phyloP scores from a whole-genome alignment of 495 filamentous ascomycete species.

The Neurospora cerealis region DNA sequence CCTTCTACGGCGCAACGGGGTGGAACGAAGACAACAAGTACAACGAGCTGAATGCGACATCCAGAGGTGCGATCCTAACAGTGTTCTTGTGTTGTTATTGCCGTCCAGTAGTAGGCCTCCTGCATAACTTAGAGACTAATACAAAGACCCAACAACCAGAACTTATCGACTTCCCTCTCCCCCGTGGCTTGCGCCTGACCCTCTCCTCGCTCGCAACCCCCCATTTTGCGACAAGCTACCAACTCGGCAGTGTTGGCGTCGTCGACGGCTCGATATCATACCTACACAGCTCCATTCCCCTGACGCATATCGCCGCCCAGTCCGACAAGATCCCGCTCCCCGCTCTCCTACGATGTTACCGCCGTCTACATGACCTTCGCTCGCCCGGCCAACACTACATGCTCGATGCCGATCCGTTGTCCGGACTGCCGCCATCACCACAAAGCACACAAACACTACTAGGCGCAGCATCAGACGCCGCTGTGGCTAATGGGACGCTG shows the following conservation, averaged over 20 bases:
- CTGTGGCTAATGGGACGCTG: not conserved
- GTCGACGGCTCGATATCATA: conserved; percentile 90
- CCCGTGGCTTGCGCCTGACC: conserved; percentile 66
- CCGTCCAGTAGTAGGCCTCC: not conserved
- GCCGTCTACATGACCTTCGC: conserved; percentile 29
- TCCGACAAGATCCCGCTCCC: conserved; percentile 37
- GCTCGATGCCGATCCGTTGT: not conserved
- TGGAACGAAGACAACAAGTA: conserved; percentile 96
- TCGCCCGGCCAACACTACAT: conserved; percentile 5
- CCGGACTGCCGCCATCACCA: not conserved
- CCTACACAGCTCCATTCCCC: conserved; percentile 72
- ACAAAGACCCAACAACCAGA: conserved; percentile 36
- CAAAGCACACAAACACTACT: not conserved
- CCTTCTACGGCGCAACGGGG: conserved; percentile 75
- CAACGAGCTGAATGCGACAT: conserved; percentile 74
- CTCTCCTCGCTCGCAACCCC: conserved; percentile 84
- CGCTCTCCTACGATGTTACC: conserved; percentile 37
- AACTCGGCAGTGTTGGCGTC: conserved; percentile 69
- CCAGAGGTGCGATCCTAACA: conserved; percentile 47
- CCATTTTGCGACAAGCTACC: conserved; percentile 87
- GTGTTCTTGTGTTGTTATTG: too few species aligned
- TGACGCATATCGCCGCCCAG: conserved; percentile 40
- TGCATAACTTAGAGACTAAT: not conserved
- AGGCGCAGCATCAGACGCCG: not conserved
- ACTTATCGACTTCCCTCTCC: conserved; percentile 75